Conservation (phyloP, 768 basidiomycete genomes). For the Pisolithus microcarpus region DNA sequence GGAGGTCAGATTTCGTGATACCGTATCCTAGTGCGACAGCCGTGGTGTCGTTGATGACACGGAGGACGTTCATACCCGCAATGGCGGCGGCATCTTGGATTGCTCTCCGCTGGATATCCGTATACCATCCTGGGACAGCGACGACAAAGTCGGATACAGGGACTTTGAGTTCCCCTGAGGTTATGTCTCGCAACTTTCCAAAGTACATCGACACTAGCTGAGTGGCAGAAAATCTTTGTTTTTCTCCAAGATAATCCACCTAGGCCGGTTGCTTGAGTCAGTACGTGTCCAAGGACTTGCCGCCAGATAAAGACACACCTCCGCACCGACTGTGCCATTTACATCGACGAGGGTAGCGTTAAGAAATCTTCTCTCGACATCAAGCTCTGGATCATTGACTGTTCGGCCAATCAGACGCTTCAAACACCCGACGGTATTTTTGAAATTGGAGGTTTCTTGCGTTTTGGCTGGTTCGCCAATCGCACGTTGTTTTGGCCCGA, state of each 20-base stretch:
- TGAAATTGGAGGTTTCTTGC: constrained; percentile 96
- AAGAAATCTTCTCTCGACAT: constrained; percentile 86
- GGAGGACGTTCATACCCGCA: constrained; percentile 83
- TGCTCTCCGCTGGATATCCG: constrained; percentile 87
- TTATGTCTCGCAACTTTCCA: constrained; percentile 84
- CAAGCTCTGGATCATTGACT: constrained; percentile 71
- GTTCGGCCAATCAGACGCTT: constrained; percentile 88
- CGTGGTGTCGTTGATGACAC: constrained; percentile 95
- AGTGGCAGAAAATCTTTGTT: constrained; percentile 70
- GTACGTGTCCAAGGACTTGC: constrained; percentile 6
- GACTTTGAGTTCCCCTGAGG: constrained; percentile 77
- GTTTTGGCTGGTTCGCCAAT: constrained; percentile 97
- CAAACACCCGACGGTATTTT: constrained; percentile 90
- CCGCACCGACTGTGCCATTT: constrained; percentile 72
- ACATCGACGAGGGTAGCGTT: constrained; percentile 83
- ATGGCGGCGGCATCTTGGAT: constrained; percentile 85
- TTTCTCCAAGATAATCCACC: constrained; percentile 88
- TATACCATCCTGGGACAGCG: constrained; percentile 95
- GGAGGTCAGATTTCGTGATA: constrained; percentile 97
- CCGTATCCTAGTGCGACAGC: constrained; percentile 96
- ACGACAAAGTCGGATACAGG: constrained; percentile 89
- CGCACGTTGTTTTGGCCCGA: constrained; percentile 82
- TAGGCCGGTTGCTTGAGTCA: constrained; percentile 24
- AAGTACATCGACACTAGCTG: constrained; percentile 91
- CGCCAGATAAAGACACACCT: constrained; percentile 42